Percentiles rank a stretch among this genome's conserved stretches.
Evolutionary conservation across 306 rosid species (phyloP).

Genomic region (Citrullus colocynthis): DNA sequence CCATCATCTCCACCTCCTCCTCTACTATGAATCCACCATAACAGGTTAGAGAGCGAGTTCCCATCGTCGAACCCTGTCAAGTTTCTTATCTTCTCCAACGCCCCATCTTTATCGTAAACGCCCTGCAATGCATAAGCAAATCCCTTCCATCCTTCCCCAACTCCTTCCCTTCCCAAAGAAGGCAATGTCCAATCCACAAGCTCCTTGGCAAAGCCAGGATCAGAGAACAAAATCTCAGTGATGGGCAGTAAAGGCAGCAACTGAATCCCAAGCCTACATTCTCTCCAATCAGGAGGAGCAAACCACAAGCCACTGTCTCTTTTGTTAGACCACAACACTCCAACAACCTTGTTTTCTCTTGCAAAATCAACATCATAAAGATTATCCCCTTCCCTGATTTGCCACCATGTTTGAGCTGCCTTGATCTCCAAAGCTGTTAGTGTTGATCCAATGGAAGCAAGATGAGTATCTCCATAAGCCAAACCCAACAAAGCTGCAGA

Average conservation of each 20-base stretch:
- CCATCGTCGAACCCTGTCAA: conserved; percentile 65
- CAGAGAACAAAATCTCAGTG: conserved; percentile 46
- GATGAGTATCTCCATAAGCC: conserved; percentile 54
- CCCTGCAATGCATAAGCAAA: conserved; percentile 56
- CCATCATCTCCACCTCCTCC: conserved; percentile 14
- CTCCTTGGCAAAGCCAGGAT: conserved; percentile 42
- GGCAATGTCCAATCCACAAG: conserved; percentile 74
- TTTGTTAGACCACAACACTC: conserved; percentile 73
- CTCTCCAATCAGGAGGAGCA: conserved; percentile 71
- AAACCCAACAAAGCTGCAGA: conserved; percentile 72
- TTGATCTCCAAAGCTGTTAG: conserved; percentile 52
- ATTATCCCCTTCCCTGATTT: conserved; percentile 32
- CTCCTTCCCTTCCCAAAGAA: conserved; percentile 53
- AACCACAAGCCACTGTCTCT: conserved; percentile 88
- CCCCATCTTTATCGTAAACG: conserved; percentile 35
- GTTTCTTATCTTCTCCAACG: conserved; percentile 31
- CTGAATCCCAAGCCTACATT: conserved; percentile 73
- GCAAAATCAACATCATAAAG: conserved; percentile 47
- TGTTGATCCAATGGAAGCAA: conserved; percentile 46
- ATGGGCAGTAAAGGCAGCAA: conserved; percentile 59
- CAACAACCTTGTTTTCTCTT: conserved; percentile 41
- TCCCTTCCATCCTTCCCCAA: conserved; percentile 89
- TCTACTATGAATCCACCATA: conserved; percentile 85
- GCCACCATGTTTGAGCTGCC: conserved; percentile 85
- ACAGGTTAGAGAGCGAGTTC: conserved; percentile 57